Evolutionary conservation across 352 stramenopile genomes (phyloP), one percentile per base, ranked within the genome.

Genomic region (Pythium pyrilobum): DNA sequence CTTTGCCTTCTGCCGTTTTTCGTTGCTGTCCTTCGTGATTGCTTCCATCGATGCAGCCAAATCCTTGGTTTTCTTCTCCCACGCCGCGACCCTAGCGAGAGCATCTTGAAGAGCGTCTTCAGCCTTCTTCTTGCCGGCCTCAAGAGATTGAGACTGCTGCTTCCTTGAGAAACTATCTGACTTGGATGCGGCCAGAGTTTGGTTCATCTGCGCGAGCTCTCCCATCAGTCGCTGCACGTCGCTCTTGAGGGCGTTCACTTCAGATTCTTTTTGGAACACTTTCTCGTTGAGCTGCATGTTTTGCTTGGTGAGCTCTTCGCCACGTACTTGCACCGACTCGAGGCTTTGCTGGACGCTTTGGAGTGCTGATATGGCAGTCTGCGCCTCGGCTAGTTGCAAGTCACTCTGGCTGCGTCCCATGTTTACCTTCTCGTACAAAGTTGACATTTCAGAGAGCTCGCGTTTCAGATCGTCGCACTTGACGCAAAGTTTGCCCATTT

Each of bases 1-100:
- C 46, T 89, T 89, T 16, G 78, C 78, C 45, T 89, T 89, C 46
- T 87, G 76, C 3, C 74, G 73, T 52, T 89, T 89, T 23, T 87
- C 76, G 9, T 64, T 73, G 45, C 67, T 85, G 24, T 85, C 78
- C 31, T 75, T 80, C 39, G 69, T 77, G 25, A 71, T 69, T 1
- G 49, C 51, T 25, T 84, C 75, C 20, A 82, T 70, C 0, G 56
- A 64, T 9, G 66, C 44, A 4, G 40, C 27, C 5, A 87, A 51
- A 36, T 87, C 80, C 18, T 82, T 61, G 33, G 86, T 81, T 37
- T 77, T 74, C 50, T 81, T 81, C 50, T 87, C 67, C 8, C 83
- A 53, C 31, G 76, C 48, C 0, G 59, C 37, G n/a, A 50, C 67
- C n/a, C 72, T 77, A 2, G 62, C 51, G 29, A 72, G 64, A 21